A percentile compares a stretch with the other conserved stretches of the same genome.
Conservation (phyloP, 75 land plant species). For the Sequoia sempervirens region DNA sequence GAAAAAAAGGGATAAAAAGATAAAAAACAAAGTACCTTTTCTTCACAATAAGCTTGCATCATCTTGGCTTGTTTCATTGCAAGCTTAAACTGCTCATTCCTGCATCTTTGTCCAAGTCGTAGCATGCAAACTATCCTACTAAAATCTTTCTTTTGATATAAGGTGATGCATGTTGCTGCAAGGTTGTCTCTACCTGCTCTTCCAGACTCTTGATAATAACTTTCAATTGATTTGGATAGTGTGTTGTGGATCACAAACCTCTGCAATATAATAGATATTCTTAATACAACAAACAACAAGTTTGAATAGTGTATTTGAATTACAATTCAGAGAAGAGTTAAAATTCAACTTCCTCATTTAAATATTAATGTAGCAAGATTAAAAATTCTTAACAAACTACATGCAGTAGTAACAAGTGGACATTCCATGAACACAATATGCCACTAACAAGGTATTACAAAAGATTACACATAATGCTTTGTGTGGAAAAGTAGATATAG, state of each 20-base stretch:
- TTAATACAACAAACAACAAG: background rate
- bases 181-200: conserved; percentile 82
- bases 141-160: conserved; percentile 88
- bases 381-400: background rate
- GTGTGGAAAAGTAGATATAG: background rate
- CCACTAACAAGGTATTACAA: background rate
- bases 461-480: background rate
- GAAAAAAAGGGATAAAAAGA: background rate
- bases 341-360: background rate
- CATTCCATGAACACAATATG: background rate
- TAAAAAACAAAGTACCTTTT: conserved; percentile 40
- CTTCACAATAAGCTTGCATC: conserved; percentile 84
- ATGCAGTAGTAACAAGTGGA: background rate
- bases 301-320: background rate
- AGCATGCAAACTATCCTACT: conserved; percentile 90
- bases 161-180: conserved; percentile 60
- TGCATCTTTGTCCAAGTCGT: conserved; percentile 43
- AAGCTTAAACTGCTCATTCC: conserved; percentile 42
- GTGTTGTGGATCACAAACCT: conserved; percentile 87
- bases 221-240: conserved; percentile 85
- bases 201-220: conserved; percentile 95
- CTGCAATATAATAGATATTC: conserved; percentile 28
- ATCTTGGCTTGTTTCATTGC: conserved; percentile 71
- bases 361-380: background rate
- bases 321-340: background rate